Conservation (phyloP, 257 asterid species). For the Solanum pennellii region DNA sequence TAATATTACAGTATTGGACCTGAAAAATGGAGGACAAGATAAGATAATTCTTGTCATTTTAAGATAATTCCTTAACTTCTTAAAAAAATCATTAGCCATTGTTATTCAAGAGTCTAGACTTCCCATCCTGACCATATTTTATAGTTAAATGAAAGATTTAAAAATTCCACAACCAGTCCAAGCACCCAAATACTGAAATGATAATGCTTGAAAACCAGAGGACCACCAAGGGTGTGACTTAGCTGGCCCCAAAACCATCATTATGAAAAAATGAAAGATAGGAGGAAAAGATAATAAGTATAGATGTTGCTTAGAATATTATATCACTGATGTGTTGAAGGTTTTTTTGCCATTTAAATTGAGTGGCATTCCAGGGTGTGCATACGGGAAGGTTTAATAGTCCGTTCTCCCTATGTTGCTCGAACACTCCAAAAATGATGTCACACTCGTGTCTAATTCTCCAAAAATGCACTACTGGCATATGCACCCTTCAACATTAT, state of each 20-base stretch:
- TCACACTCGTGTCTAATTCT: not conserved
- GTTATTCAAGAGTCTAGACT: not conserved
- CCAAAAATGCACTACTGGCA: not conserved
- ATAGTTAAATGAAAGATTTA: not conserved
- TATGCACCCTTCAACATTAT: not conserved
- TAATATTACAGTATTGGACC: not conserved
- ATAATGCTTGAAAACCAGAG: not conserved
- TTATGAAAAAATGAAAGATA: not conserved
- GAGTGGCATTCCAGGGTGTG: not conserved
- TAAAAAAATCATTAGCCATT: not conserved
- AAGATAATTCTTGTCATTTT: not conserved
- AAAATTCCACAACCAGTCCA: not conserved
- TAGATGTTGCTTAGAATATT: not conserved
- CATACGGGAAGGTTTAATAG: not conserved
- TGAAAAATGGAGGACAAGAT: not conserved
- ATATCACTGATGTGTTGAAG: not conserved
- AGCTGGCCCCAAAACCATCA: not conserved
- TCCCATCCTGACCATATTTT: not conserved
- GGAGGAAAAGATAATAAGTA: not conserved
- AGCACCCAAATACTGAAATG: not conserved
- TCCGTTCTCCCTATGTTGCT: not conserved
- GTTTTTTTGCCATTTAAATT: not conserved
- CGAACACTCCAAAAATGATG: not conserved
- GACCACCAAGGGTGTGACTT: not conserved
- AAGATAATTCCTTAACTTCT: not conserved